These are phyloP conservation scores for Boletellus sp. DNA, from an alignment of 768 basidiomycete genomes.

Conservation along the genomic window DNA sequence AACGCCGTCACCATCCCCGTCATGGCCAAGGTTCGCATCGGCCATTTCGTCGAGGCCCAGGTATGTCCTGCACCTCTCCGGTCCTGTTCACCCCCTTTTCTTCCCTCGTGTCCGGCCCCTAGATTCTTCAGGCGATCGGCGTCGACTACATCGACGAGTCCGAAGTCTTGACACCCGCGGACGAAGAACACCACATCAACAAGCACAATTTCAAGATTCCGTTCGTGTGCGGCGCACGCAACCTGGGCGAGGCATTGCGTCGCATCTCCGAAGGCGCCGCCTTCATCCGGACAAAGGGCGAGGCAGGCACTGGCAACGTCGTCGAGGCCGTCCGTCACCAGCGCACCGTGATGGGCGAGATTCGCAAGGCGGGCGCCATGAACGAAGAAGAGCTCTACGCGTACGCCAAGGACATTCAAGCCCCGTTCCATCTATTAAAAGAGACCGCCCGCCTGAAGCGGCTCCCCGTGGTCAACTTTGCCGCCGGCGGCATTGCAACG, in stretches of 20 bases:
- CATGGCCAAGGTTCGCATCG: slow-evolving; percentile 95
- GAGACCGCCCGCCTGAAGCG: slow-evolving; percentile 92
- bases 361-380: slow-evolving; percentile 83
- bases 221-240: slow-evolving; percentile 93
- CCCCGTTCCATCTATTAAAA: slow-evolving; percentile 93
- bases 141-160: slow-evolving; percentile 97
- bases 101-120: neutral
- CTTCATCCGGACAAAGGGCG: slow-evolving; percentile 97
- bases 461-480: slow-evolving; percentile 95
- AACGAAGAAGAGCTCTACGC: slow-evolving; percentile 92
- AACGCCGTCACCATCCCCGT: slow-evolving; percentile 95
- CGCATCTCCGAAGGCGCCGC: slow-evolving; percentile 97
- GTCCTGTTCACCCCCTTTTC: neutral
- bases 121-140: slow-evolving; percentile 93
- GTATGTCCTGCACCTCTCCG: slow-evolving; percentile 33
- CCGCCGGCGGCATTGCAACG: slow-evolving; percentile 90
- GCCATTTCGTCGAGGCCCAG: slow-evolving; percentile 97
- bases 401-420: slow-evolving; percentile 88
- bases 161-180: slow-evolving; percentile 92
- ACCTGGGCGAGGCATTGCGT: slow-evolving; percentile 93
- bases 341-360: slow-evolving; percentile 78
- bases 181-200: slow-evolving; percentile 95
- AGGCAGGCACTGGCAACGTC: slow-evolving; percentile 85
- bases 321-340: slow-evolving; percentile 94
- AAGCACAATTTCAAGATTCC: slow-evolving; percentile 95